Evolutionary conservation across 2,329 filamentous ascomycete genomes (phyloP).

Genomic region (Botrytis porri): DNA sequence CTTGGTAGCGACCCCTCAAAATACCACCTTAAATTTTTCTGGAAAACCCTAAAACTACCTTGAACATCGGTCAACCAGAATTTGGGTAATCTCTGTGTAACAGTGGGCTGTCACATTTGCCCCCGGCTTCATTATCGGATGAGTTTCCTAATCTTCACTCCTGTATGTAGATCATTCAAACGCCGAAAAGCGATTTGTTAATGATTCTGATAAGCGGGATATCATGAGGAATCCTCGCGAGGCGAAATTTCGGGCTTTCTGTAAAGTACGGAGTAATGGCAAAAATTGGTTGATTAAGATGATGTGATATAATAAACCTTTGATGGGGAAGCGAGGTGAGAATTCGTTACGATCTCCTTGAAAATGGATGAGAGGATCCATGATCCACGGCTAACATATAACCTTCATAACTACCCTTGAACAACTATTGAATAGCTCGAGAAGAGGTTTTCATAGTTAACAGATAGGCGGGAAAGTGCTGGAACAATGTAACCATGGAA

Average conservation of each 20-base stretch:
- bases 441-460: neutral
- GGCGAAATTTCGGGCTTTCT: neutral
- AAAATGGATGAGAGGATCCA: neutral
- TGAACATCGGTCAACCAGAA: neutral
- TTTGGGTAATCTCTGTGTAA: neutral
- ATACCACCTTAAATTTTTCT: neutral
- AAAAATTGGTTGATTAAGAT: neutral
- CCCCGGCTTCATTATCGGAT: neutral
- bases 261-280: neutral
- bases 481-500: neutral
- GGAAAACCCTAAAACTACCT: neutral
- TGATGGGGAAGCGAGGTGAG: neutral
- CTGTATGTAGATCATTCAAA: neutral
- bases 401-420: neutral
- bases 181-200: neutral
- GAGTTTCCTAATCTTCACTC: neutral
- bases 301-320: neutral
- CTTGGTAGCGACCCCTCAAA: neutral
- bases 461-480: neutral
- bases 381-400: neutral
- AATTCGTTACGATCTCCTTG: neutral
- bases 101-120: neutral
- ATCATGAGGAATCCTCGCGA: neutral
- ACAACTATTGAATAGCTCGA: neutral
- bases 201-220: too few species aligned